Evolutionary conservation across 2,329 filamentous ascomycete species (phyloP), one percentile per base, ranked within the genome.

Genomic region (Fulvia fulva): DNA sequence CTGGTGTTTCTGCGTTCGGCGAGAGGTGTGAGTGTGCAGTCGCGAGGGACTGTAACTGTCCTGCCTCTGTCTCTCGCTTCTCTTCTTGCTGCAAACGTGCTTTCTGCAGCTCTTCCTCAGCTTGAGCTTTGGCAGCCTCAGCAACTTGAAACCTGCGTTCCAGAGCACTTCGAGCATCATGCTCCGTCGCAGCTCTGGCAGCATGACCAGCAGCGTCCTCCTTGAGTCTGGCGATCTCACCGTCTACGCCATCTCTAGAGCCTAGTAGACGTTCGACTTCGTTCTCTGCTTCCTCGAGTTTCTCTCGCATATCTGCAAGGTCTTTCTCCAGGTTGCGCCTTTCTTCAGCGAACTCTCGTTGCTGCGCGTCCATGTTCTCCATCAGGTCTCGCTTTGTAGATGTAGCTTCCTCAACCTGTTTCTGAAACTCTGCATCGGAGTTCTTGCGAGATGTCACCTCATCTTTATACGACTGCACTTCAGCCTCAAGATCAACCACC

Each of bases 321-420:
- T 97, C 92, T 16, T 84, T 81, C 66, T 96, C 90, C 0, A 97
- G 79, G 9, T 87, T 88, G 68, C 89, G 90, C 41, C 94, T 85
- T 73, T 97, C 93, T 51, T 87, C 86, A 34, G 89, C 81, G 65
- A 96, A 97, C 69, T 97, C 94, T 25, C 85, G 86, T 74, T 97
- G 91, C 64, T 95, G 84, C 12, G 92, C 88, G 70, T 97, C 91
- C 77, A 99, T 90, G 69, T 99, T 99, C 64, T 90, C 88, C 75
- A 99, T 86, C 9, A 99, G 83, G 73, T 97, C 94, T 67, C 89
- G 89, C 74, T 99, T 99, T 0, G 89, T 97, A 2, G 90, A 92
- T 66, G 94, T 90, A 5, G 85, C 90, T 73, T 97, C 93, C 63
- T 94, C 86, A 61, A 96, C 83, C 67, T 87, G 87, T 68, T 79